These are phyloP conservation scores for Solanum ossicruentum DNA, from an alignment of 257 asterid genomes.

Conservation along the genomic window DNA sequence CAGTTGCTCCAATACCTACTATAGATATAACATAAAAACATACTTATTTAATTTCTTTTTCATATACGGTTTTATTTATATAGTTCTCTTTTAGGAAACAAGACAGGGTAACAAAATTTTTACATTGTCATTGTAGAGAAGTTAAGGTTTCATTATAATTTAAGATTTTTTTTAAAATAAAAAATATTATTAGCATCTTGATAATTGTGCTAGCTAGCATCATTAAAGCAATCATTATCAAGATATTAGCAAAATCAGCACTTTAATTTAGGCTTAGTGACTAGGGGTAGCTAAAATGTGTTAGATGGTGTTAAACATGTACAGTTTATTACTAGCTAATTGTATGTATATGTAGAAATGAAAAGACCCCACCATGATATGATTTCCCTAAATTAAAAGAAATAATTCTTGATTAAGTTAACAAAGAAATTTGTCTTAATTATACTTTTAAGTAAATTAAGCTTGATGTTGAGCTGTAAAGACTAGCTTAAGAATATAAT, in stretches of 20 bases:
- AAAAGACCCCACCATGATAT: neutral
- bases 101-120: neutral
- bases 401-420: neutral
- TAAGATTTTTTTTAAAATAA: neutral
- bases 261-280: neutral
- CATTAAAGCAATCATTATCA: neutral
- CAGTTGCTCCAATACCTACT: too few species aligned
- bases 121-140: neutral
- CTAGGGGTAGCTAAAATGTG: neutral
- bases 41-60: too few species aligned
- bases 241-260: neutral
- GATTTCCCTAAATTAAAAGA: neutral
- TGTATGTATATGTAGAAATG: neutral
- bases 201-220: neutral
- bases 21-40: too few species aligned
- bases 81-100: neutral
- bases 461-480: neutral
- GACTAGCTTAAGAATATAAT: neutral
- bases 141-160: neutral
- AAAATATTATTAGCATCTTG: neutral
- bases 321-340: neutral
- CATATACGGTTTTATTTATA: too few species aligned
- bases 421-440: neutral
- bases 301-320: neutral
- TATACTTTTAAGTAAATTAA: neutral